Conservation (phyloP, 192 early-diverging fungal genomes). For the Diversispora epigaea region DNA sequence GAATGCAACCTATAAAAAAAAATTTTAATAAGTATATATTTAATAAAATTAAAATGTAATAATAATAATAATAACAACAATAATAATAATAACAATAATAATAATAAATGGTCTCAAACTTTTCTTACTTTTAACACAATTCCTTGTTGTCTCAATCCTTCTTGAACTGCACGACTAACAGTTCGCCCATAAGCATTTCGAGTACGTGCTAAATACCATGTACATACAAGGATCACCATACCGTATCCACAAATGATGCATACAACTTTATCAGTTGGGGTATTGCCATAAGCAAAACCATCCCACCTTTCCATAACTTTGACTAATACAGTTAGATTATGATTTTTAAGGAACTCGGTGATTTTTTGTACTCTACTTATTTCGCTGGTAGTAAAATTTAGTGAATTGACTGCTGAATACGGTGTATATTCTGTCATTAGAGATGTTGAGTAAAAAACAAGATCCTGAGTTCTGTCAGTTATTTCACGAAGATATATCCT, state of each 20-base stretch:
- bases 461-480: conserved; percentile 27
- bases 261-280: conserved; percentile 55
- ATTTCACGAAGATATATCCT: conserved; percentile 34
- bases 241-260: conserved; percentile 64
- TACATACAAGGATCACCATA: conserved; percentile 49
- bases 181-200: conserved; percentile 45
- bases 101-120: conserved; percentile 7
- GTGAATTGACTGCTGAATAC: neutral
- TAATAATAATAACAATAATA: neutral
- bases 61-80: conserved; percentile 3
- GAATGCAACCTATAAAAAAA: conserved; percentile 63
- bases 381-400: neutral
- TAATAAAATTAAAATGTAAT: neutral
- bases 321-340: conserved; percentile 14
- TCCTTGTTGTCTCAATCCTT: conserved; percentile 52
- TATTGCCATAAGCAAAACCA: conserved; percentile 46
- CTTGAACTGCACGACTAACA: conserved; percentile 43
- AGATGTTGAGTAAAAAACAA: conserved; percentile 27
- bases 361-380: neutral
- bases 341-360: conserved; percentile 12
- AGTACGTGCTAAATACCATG: conserved; percentile 50
- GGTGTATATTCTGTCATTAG: neutral
- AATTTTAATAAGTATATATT: neutral
- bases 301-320: conserved; percentile 43
- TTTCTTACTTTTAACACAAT: conserved; percentile 56